These are phyloP conservation scores for Pseudocercospora vitis DNA, from an alignment of 2,329 filamentous ascomycete species.

Conservation along the genomic window DNA sequence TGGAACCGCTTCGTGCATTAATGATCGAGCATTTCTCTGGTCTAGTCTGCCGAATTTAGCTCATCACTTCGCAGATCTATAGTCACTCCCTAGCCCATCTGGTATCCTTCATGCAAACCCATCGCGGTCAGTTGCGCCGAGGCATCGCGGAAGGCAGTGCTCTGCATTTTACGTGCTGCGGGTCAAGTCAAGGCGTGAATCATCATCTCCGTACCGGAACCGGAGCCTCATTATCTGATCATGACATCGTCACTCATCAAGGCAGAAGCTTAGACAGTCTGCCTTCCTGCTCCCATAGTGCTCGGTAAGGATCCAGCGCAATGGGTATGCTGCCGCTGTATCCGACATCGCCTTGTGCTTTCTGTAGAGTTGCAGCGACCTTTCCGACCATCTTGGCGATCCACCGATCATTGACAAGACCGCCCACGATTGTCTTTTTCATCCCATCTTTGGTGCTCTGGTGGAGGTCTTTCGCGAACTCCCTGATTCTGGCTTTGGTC, in stretches of 20 bases:
- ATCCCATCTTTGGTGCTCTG: constrained; percentile 46
- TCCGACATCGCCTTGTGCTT: constrained; percentile 52
- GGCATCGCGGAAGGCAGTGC: too few relatives aligned
- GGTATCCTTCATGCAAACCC: too few relatives aligned
- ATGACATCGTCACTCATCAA: constrained; percentile 10
- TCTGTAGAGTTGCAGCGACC: constrained; percentile 51
- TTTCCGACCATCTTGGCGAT: constrained; percentile 57
- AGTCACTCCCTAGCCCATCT: too few relatives aligned
- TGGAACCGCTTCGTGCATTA: too few relatives aligned
- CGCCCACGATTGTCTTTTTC: constrained; percentile 49
- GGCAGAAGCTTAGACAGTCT: constrained; percentile 29
- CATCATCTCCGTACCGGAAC: too few relatives aligned
- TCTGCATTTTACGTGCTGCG: too few relatives aligned
- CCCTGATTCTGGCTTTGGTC: constrained; percentile 30
- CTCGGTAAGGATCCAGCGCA: constrained; percentile 42
- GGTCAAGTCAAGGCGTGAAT: too few relatives aligned
- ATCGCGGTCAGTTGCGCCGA: too few relatives aligned
- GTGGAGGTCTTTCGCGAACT: constrained; percentile 34
- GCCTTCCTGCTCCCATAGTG: constrained; percentile 14
- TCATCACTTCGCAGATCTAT: too few relatives aligned
- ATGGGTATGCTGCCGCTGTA: constrained; percentile 53
- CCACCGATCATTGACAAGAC: constrained; percentile 55
- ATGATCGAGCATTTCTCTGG: too few relatives aligned
- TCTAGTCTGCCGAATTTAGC: too few relatives aligned
- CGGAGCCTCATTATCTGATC: too few relatives aligned